These are phyloP conservation scores for Inga oerstediana DNA, from an alignment of 306 rosid species.

Conservation along the genomic window DNA sequence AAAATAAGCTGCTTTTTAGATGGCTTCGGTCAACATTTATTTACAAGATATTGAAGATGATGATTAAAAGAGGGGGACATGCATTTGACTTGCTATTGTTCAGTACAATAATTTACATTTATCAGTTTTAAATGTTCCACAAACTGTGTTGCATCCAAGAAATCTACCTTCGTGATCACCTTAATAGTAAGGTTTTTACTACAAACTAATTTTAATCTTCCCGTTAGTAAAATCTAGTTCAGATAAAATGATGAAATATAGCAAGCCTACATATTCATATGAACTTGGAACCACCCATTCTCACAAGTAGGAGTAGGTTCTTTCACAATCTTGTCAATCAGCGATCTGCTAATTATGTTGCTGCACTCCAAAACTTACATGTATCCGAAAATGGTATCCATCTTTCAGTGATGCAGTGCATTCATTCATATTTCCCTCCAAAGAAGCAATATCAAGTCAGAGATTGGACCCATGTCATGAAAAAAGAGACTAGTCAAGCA, in stretches of 20 bases:
- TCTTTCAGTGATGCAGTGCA: constrained; percentile 2
- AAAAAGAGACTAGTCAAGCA: constrained; percentile 52
- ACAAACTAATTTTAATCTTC: neutral
- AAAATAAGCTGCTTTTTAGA: too few relatives aligned
- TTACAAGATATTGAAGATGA: too few relatives aligned
- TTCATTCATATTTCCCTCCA: neutral
- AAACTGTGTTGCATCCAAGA: neutral
- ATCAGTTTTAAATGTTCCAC: neutral
- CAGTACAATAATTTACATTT: too few relatives aligned
- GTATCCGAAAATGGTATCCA: neutral
- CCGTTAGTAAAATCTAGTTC: neutral
- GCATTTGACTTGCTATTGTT: too few relatives aligned
- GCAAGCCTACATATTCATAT: neutral
- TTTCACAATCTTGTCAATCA: neutral
- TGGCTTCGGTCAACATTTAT: too few relatives aligned
- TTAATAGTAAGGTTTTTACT: neutral
- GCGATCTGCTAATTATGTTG: neutral
- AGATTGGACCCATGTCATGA: constrained; percentile 20
- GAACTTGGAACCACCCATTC: neutral
- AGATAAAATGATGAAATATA: neutral
- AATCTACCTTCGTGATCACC: neutral
- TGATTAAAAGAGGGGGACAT: too few relatives aligned
- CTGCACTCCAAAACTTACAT: neutral
- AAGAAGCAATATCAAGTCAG: constrained; percentile 5
- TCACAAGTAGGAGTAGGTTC: neutral